phyloP scores from a whole-genome alignment of 495 filamentous ascomycete genomes.

The Penicillium cataractarum region DNA sequence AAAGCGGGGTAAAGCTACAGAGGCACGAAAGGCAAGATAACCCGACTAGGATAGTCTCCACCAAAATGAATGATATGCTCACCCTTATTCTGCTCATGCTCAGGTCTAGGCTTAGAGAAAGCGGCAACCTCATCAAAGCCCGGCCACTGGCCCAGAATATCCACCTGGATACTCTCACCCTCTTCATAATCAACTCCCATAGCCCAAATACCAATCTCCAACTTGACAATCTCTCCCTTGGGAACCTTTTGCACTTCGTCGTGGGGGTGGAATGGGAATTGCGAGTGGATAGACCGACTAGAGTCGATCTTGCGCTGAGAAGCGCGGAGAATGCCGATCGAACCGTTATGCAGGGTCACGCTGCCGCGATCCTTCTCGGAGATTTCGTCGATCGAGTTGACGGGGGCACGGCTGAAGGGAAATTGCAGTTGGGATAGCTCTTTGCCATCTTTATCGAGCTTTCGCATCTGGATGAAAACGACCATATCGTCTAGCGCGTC shows the following conservation, averaged over 20 bases:
- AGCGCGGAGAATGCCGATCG: slow-evolving; percentile 39
- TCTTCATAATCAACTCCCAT: slow-evolving; percentile 39
- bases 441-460: slow-evolving; percentile 40
- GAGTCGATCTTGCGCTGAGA: slow-evolving; percentile 37
- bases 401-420: slow-evolving; percentile 29
- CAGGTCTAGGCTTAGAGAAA: slow-evolving; percentile 35
- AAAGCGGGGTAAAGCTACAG: not conserved
- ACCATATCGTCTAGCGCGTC: slow-evolving; percentile 42
- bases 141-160: slow-evolving; percentile 34
- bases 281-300: slow-evolving; percentile 28
- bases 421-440: slow-evolving; percentile 39
- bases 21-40: slow-evolving; percentile 42
- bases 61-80: slow-evolving; percentile 37
- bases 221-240: slow-evolving; percentile 34
- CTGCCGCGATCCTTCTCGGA: slow-evolving; percentile 28
- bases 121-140: slow-evolving; percentile 39
- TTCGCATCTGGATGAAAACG: slow-evolving; percentile 43
- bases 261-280: slow-evolving; percentile 42
- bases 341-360: slow-evolving; percentile 34
- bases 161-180: slow-evolving; percentile 33
- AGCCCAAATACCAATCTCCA: slow-evolving; percentile 40
- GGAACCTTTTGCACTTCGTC: slow-evolving; percentile 37
- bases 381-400: slow-evolving; percentile 39
- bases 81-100: slow-evolving; percentile 40
- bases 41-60: slow-evolving; percentile 34